Base-by-base conservation (phyloP, 495 filamentous ascomycete species). In the Lophiostoma macrostomum region DNA sequence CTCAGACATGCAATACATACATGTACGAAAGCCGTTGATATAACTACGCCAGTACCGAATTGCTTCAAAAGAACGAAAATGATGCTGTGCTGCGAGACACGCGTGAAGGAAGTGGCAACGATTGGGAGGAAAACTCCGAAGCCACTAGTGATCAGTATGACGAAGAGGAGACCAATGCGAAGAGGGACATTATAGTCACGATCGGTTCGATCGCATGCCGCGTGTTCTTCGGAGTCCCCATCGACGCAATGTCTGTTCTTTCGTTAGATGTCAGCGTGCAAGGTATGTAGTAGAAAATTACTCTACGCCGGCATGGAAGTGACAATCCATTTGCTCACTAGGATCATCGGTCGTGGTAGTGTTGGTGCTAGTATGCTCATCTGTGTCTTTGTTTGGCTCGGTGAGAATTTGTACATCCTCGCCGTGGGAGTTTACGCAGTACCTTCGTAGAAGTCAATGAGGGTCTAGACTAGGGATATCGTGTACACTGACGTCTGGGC, bases 41-140 rank as follows among this genome's bases (percentile, higher is more conserved):
- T 73, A 51, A 89, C 81, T 18, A 88, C 78, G 1, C 86, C 86
- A 0, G 86, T 87, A 5, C 86, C 85, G 50, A 89, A 88, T 50
- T 89, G 84, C 57, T 84, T 80, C 23, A 86, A 71, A 11, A 77
- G 58, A 14, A 76, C 74, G 39, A 78, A 76, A 28, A 76, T 69
- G 42, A 74, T 53, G 3, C 53, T 55, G 11, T 57, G 52, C 20
- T 13, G 64, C 42, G 16, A 71, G 58, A 47, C 68, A 56, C 20
- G 55, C 54, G 22, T 68, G 36, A 60, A 64, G 11, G 25, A 39
- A 3, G 48, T 57, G 19, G 70, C 58, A 13, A 78, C 53, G 46
- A 78, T 75, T n/a, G 77, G 76, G 3, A 52, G 46, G 29, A 73
- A 66, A 22, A 74, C 75, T 10, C 75, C 73, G 35, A 80, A 73